Evolutionary conservation across 495 filamentous ascomycete genomes (phyloP).

Genomic region (Aeminium ludgeri): DNA sequence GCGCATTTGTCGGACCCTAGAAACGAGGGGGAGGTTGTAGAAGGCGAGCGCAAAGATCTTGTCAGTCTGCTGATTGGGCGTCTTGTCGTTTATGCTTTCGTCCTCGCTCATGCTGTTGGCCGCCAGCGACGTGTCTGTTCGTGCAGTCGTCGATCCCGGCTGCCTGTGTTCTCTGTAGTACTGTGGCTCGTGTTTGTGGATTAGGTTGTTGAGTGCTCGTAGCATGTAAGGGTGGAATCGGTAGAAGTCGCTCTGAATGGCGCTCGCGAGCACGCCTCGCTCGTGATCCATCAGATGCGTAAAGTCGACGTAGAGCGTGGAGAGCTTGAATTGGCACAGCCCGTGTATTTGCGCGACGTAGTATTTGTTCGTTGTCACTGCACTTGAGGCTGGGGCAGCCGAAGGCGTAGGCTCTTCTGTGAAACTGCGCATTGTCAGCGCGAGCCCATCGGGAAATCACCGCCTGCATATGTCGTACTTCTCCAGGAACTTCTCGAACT

Average conservation of each 20-base stretch:
- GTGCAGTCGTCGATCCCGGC: slow-evolving; percentile 41
- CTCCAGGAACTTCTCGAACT: slow-evolving; percentile 81
- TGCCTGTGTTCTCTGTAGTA: slow-evolving; percentile 86
- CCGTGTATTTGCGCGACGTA: slow-evolving; percentile 93
- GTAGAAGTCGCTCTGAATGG: slow-evolving; percentile 81
- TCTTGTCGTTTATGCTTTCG: slow-evolving; percentile 48
- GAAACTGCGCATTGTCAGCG: slow-evolving; percentile 34
- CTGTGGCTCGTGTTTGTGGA: slow-evolving; percentile 82
- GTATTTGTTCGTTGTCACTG: slow-evolving; percentile 70
- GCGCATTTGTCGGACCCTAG: slow-evolving; percentile 71
- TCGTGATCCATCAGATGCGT: slow-evolving; percentile 62
- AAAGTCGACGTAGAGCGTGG: slow-evolving; percentile 94
- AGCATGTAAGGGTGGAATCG: slow-evolving; percentile 87
- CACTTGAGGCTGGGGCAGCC: slow-evolving; percentile 56
- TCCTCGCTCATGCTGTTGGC: slow-evolving; percentile 50
- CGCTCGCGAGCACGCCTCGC: slow-evolving; percentile 52
- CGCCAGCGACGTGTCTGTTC: slow-evolving; percentile 45
- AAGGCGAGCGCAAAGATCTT: slow-evolving; percentile 90
- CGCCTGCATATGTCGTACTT: slow-evolving; percentile 32
- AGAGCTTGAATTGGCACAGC: slow-evolving; percentile 68
- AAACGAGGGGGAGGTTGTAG: slow-evolving; percentile 91
- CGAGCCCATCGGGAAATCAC: not conserved
- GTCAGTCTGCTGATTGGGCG: slow-evolving; percentile 87
- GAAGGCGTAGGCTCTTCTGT: slow-evolving; percentile 61
- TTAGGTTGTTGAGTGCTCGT: slow-evolving; percentile 75